phyloP scores from a whole-genome alignment of 2,329 filamentous ascomycete genomes.

The Diaporthe humulicola region DNA sequence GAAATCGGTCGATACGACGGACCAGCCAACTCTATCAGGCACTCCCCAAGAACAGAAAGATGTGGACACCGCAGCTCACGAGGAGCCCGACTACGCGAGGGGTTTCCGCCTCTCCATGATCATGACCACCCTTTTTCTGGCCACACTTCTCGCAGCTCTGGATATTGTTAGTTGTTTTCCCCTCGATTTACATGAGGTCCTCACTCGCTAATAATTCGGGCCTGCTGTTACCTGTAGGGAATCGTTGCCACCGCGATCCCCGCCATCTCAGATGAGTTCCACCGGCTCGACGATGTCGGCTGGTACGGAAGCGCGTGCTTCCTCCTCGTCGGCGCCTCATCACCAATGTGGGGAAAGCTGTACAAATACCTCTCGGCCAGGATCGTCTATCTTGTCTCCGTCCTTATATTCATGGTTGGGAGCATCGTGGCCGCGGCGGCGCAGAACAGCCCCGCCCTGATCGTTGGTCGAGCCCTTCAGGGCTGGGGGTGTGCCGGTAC shows the following conservation, averaged over 20 bases:
- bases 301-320: constrained; percentile 48
- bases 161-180: not conserved
- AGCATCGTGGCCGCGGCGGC: constrained; percentile 28
- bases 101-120: not conserved
- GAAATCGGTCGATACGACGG: not conserved
- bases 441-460: constrained; percentile 32
- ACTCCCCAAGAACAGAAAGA: not conserved
- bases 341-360: constrained; percentile 42
- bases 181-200: not conserved
- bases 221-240: not conserved
- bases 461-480: constrained; percentile 34
- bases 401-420: constrained; percentile 18
- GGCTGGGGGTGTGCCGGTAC: constrained; percentile 28
- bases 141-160: constrained; percentile 10
- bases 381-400: not conserved
- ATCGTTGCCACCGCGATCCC: constrained; percentile 57
- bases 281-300: constrained; percentile 45
- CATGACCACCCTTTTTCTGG: constrained; percentile 4
- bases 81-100: not conserved
- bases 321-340: constrained; percentile 48
- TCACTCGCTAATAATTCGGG: not conserved
- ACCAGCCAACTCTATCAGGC: not conserved
- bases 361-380: constrained; percentile 42
- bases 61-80: not conserved
- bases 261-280: constrained; percentile 53